Evolutionary conservation across 108 stramenopile species (phyloP).

Genomic region (Aurantiochytrium sp.): DNA sequence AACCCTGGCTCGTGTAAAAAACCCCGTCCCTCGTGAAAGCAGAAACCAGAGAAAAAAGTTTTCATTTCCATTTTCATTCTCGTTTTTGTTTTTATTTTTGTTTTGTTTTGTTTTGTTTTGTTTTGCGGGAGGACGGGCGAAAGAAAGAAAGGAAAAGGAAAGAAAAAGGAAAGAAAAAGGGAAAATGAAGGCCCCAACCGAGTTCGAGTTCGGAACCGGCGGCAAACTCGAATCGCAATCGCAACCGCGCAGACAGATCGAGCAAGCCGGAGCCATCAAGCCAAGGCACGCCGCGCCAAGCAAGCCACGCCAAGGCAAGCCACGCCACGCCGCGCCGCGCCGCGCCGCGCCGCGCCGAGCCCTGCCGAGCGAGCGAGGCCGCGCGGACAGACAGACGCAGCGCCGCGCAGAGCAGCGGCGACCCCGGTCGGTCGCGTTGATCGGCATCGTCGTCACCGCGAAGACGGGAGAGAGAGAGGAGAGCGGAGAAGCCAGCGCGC

Average conservation of each 20-base stretch:
- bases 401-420: background rate
- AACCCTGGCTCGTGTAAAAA: too few species aligned
- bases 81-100: background rate
- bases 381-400: background rate
- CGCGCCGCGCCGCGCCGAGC: background rate
- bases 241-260: background rate
- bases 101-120: background rate
- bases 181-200: background rate
- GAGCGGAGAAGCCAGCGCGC: too few species aligned
- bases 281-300: background rate
- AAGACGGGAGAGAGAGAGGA: too few species aligned
- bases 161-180: background rate
- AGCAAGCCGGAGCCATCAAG: background rate
- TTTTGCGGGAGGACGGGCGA: background rate
- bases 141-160: background rate
- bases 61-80: background rate
- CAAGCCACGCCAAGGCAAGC: background rate
- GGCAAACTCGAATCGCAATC: background rate
- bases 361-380: background rate
- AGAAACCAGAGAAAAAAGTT: background rate
- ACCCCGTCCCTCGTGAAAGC: background rate
- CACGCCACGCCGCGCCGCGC: background rate
- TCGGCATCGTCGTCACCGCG: too few species aligned
- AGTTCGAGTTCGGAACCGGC: background rate
- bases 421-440: background rate